phyloP scores from a whole-genome alignment of 2,329 filamentous ascomycete species.

The Exophiala mesophila region DNA sequence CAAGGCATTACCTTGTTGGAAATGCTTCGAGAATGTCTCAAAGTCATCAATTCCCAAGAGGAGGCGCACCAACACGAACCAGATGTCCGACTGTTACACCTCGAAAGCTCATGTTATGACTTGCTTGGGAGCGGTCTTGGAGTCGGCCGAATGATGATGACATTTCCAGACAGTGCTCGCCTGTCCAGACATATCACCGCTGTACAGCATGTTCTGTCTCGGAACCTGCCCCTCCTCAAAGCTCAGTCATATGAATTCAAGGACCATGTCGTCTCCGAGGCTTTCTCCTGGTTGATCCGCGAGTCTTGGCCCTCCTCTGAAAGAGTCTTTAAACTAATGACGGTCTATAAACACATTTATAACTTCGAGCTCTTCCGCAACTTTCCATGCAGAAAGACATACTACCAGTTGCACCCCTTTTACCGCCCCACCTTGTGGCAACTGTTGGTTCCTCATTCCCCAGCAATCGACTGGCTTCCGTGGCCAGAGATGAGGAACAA shows the following conservation, averaged over 20 bases:
- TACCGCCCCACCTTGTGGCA: constrained; percentile 11
- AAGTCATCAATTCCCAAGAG: background rate
- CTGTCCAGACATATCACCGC: constrained; percentile 1
- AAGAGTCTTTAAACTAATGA: constrained; percentile 9
- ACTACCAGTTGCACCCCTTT: constrained; percentile 7
- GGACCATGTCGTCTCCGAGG: constrained; percentile 6
- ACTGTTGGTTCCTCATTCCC: constrained; percentile 8
- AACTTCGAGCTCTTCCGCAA: constrained; percentile 11
- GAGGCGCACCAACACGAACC: background rate
- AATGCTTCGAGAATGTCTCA: background rate
- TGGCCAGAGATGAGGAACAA: constrained; percentile 14
- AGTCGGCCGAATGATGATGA: background rate
- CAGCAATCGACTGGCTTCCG: constrained; percentile 17
- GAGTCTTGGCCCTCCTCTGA: constrained; percentile 11
- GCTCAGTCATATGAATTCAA: constrained; percentile 1
- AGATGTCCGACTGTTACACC: background rate
- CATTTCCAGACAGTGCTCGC: background rate
- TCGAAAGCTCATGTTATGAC: background rate
- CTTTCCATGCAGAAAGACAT: constrained; percentile 8
- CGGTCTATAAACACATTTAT: constrained; percentile 10
- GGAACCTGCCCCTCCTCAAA: background rate
- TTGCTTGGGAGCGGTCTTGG: background rate
- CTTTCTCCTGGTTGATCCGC: constrained; percentile 11
- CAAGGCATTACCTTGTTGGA: background rate
- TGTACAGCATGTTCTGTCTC: background rate